Evolutionary conservation across 257 asterid genomes (phyloP), one percentile per base, ranked within the genome.

Genomic region (Verbena officinalis): DNA sequence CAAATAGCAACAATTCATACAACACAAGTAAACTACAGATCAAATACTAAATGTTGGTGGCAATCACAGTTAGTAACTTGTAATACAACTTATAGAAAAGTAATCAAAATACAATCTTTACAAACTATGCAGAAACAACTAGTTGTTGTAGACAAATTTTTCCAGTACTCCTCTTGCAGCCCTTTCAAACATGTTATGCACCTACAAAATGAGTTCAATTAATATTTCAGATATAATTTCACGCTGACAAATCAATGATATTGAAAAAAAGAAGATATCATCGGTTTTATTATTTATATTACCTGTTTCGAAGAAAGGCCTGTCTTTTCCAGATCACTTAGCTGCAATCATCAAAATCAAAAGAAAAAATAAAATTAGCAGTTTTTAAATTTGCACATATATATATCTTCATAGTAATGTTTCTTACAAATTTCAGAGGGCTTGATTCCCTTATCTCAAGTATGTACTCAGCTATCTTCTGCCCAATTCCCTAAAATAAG

Each of bases 271-370:
- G 1, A 6, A 6, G 12, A 27, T 2, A 5, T 27, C 33, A 2
- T 6, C 2, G 3, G 50, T 27, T 6, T 7, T n/a, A 24, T n/a
- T n/a, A n/a, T 46, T 19, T 39, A 20, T 34, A 15, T 53, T 78
- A 89, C 98, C 96, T 92, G 97, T 68, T 87, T 92, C 7, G 88
- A 65, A 20, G 98, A 82, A 59, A 89, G 85, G 19, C 98, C 97
- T 4, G 75, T 64, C 80, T 92, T 92, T 82, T 84, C 90, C 72
- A 89, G 60, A 72, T 92, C 98, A 33, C 62, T 70, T 3, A 89
- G 77, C 98, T 89, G 86, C 84, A 82, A 48, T 42, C 68, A 63
- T 42, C n/a, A n/a, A n/a, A 64, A 63, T 24, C 9, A 65, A 10
- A 45, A 19, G 14, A 24, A 22, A 0, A 43, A 6, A 59, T 19